Base-by-base conservation (phyloP, 495 filamentous ascomycete species). In the Aspergillus indologenus region DNA sequence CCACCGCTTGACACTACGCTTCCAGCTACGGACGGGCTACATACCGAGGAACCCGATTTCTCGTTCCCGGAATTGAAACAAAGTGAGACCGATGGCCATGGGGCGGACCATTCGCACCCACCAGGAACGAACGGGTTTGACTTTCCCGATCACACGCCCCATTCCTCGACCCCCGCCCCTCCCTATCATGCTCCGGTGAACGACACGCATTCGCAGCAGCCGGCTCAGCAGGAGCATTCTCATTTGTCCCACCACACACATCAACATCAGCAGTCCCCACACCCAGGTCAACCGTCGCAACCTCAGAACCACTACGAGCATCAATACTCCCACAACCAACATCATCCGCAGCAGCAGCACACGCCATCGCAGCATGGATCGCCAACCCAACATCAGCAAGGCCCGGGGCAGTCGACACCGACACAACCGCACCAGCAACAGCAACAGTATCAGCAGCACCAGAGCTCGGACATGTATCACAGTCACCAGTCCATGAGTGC, bases 41-140 rank as follows among this genome's bases (percentile, higher is more conserved):
- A 68, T 68, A 60, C 70, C 69, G 53, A 54, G 59, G 61, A 68
- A 42, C 50, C 66, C 58, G 52, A 68, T 52, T 67, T 70, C 85
- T 76, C 86, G 80, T 68, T 90, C 84, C 66, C 78, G 79, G 34
- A 72, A 87, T 48, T 81, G 82, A 40, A 77, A 82, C 53, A 75
- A 76, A 56, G 86, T 84, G 64, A 78, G 26, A 23, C 29, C 23
- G 56, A 61, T 20, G 34, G 40, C 18, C 18, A 48, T 42, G 59
- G 23, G 19, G 15, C 61, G 24, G 57, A 58, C 42, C 34, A 59
- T 53, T 45, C 40, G 18, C 43, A 62, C 46, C 29, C 45, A 29
- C 15, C 55, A n/a, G 40, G 45, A 4, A 61, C 54, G 12, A 53
- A 60, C 21, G 54, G 64, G 18, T 68, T 70, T 63, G 67, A 65